phyloP scores from a whole-genome alignment of 2,329 filamentous ascomycete species.

The Bertia moriformis region DNA sequence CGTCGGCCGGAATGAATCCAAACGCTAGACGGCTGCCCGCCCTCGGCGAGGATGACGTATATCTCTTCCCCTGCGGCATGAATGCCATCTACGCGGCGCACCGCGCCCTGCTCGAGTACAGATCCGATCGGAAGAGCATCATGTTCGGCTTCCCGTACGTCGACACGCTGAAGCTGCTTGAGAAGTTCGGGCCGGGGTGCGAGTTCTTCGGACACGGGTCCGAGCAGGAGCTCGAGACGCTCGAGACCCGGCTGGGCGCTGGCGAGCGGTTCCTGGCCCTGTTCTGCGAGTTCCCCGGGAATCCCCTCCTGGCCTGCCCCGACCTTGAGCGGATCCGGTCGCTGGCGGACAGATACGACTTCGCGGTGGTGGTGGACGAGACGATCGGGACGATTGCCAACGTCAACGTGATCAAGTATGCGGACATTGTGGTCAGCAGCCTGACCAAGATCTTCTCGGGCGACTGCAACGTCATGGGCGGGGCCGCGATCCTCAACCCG shows the following conservation, averaged over 20 bases:
- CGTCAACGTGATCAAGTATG: conserved; percentile 76
- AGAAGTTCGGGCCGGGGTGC: conserved; percentile 86
- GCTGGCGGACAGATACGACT: conserved; percentile 71
- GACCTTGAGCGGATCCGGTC: conserved; percentile 68
- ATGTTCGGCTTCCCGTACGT: conserved; percentile 97
- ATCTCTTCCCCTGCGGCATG: conserved; percentile 81
- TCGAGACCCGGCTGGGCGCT: conserved; percentile 54
- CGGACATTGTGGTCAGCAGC: conserved; percentile 85
- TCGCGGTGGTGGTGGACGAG: conserved; percentile 84
- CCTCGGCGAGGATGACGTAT: conserved; percentile 70
- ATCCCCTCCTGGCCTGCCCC: conserved; percentile 74
- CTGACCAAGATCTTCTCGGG: conserved; percentile 95
- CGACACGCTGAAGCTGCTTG: conserved; percentile 83
- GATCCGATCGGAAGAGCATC: conserved; percentile 57
- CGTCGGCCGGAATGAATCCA: conserved; percentile 28
- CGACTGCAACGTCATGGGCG: conserved; percentile 97
- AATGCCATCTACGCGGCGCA: conserved; percentile 87
- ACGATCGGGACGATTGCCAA: conserved; percentile 96
- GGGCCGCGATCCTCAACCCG: conserved; percentile 52
- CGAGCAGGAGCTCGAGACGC: conserved; percentile 64
- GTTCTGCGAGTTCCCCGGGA: conserved; percentile 91
- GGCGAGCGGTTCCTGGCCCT: conserved; percentile 71
- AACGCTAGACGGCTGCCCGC: conserved; percentile 42
- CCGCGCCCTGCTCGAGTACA: conserved; percentile 51
- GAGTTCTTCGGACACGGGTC: conserved; percentile 77